Conservation (phyloP, 148 eudicot species). For the Polygonum aviculare region DNA sequence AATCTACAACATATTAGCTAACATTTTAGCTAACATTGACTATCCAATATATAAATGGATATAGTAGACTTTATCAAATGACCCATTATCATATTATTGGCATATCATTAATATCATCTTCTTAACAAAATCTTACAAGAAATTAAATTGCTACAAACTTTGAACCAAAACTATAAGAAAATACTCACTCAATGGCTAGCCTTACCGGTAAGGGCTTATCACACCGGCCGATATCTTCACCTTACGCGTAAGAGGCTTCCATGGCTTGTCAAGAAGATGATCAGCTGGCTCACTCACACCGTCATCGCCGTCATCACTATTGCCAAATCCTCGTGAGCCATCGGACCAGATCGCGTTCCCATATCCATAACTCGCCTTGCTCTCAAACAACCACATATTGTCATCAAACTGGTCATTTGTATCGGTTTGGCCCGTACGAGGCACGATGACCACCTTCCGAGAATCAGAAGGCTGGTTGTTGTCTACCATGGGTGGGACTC, state of each 20-base stretch:
- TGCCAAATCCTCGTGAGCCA: conserved; percentile 33
- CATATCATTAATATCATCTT: no score
- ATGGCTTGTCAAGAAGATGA: conserved; percentile 61
- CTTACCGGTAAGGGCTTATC: conserved; percentile 86
- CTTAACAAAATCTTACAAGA: no score
- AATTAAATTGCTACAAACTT: not conserved
- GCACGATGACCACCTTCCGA: not conserved
- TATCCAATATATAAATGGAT: no score
- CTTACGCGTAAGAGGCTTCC: conserved; percentile 98
- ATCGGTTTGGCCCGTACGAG: conserved; percentile 83
- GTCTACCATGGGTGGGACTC: conserved; percentile 84
- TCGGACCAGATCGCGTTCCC: conserved; percentile 96
- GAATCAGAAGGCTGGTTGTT: conserved; percentile 17
- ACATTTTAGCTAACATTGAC: no score
- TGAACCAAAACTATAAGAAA: not conserved
- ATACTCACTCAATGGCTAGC: not conserved
- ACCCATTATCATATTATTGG: not conserved
- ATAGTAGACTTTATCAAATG: no score
- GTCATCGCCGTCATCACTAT: conserved; percentile 26
- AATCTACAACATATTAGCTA: no score
- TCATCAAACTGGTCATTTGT: conserved; percentile 89
- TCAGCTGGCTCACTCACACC: conserved; percentile 39
- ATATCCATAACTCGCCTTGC: conserved; percentile 88
- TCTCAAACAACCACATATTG: conserved; percentile 91
- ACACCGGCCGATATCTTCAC: conserved; percentile 76